Evolutionary conservation across 495 filamentous ascomycete genomes (phyloP).

Genomic region (Hypoxylon fuscum): DNA sequence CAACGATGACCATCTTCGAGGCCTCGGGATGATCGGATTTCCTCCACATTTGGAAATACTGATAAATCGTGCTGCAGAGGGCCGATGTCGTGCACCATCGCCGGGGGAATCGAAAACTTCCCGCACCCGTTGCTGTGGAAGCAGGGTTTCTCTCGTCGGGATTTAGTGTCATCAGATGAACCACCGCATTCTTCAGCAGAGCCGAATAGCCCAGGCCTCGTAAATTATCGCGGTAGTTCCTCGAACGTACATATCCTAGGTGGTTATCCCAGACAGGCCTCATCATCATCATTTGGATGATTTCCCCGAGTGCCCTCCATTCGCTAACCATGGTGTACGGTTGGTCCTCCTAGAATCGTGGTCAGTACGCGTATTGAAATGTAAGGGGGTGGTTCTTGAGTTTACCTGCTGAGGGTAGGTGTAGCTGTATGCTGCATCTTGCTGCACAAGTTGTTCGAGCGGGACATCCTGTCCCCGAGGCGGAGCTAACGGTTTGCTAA

Average conservation of each 20-base stretch:
- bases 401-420: constrained; percentile 38
- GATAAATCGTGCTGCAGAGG: constrained; percentile 4
- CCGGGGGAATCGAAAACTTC: no score
- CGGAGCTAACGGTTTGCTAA: constrained; percentile 30
- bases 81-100: constrained; percentile 20
- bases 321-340: constrained; percentile 43
- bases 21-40: constrained; percentile 6
- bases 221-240: constrained; percentile 22
- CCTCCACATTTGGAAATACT: not conserved
- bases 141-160: constrained; percentile 24
- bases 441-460: constrained; percentile 15
- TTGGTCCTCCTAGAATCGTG: constrained; percentile 27
- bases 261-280: constrained; percentile 11
- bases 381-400: not conserved
- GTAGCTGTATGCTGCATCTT: constrained; percentile 17
- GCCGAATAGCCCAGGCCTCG: constrained; percentile 14
- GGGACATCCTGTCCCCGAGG: not conserved
- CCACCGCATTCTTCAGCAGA: constrained; percentile 33
- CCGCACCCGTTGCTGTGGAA: no score
- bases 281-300: constrained; percentile 45
- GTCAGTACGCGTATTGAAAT: constrained; percentile 13
- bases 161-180: constrained; percentile 38
- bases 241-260: constrained; percentile 15
- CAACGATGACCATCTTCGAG: not conserved
- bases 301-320: constrained; percentile 41